These are phyloP conservation scores for Naematelia aurantialba DNA, from an alignment of 768 basidiomycete genomes.

Conservation along the genomic window DNA sequence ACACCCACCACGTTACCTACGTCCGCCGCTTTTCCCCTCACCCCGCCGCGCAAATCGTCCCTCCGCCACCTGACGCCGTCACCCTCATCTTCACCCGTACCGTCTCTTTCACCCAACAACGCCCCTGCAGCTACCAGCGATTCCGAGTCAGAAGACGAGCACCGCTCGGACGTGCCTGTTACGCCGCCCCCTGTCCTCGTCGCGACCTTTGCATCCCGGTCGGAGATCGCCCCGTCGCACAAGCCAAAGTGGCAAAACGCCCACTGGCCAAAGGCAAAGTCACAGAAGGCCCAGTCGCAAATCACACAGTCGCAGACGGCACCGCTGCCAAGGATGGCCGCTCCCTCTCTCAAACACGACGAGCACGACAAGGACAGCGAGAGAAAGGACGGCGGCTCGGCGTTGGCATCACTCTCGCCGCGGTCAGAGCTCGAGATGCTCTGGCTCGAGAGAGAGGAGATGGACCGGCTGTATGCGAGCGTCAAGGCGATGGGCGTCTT, in stretches of 20 bases:
- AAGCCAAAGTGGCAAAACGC: no score
- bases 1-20: not conserved
- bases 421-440: not conserved
- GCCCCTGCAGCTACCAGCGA: not conserved
- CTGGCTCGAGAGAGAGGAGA: not conserved
- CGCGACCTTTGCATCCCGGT: not conserved
- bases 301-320: no score
- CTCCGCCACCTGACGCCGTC: not conserved
- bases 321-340: no score
- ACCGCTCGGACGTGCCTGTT: not conserved
- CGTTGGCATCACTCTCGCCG: not conserved
- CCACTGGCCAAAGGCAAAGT: no score
- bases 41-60: not conserved
- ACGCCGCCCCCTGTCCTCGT: not conserved
- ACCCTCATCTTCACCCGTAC: not conserved
- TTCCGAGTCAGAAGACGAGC: not conserved
- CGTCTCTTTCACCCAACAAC: not conserved
- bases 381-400: not conserved
- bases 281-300: no score
- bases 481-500: not conserved
- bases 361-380: not conserved
- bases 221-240: no score
- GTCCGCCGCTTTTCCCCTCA: not conserved
- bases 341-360: no score
- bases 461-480: not conserved